Conservation (phyloP, 1,284 basidiomycete genomes). For the Rhizopogon parksii region DNA sequence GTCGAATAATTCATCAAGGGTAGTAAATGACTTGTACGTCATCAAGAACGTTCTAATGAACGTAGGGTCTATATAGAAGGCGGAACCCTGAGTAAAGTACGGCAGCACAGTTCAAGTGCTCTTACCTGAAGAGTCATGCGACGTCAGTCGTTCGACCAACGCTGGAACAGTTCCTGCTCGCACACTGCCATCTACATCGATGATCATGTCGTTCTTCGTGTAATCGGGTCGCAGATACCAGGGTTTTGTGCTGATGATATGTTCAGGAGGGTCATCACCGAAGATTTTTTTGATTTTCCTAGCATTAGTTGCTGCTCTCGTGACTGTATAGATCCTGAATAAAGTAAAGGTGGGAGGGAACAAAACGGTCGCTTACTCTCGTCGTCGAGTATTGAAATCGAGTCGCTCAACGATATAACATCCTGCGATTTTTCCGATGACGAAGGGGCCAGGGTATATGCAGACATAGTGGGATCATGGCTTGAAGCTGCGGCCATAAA, state of each 20-base stretch:
- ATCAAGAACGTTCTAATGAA: constrained; percentile 93
- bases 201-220: constrained; percentile 71
- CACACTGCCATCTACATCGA: constrained; percentile 79
- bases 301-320: constrained; percentile 32
- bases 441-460: constrained; percentile 20
- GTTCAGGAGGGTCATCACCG: constrained; percentile 59
- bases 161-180: constrained; percentile 84
- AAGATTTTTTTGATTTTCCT: constrained; percentile 71
- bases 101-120: neutral
- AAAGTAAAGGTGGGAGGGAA: constrained; percentile 6
- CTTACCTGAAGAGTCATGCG: constrained; percentile 78
- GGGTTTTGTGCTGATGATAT: constrained; percentile 56
- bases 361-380: constrained; percentile 27
- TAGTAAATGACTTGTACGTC: constrained; percentile 96
- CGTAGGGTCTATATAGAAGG: constrained; percentile 57
- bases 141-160: constrained; percentile 84
- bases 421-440: constrained; percentile 15
- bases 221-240: constrained; percentile 86
- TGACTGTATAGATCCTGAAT: constrained; percentile 15
- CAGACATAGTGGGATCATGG: constrained; percentile 20
- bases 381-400: constrained; percentile 25
- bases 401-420: constrained; percentile 18
- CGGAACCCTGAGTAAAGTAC: neutral
- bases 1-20: constrained; percentile 78
- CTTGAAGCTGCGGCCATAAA: constrained; percentile 16